These are phyloP conservation scores for Linanthus parryae DNA, from an alignment of 148 eudicot genomes.

Conservation along the genomic window DNA sequence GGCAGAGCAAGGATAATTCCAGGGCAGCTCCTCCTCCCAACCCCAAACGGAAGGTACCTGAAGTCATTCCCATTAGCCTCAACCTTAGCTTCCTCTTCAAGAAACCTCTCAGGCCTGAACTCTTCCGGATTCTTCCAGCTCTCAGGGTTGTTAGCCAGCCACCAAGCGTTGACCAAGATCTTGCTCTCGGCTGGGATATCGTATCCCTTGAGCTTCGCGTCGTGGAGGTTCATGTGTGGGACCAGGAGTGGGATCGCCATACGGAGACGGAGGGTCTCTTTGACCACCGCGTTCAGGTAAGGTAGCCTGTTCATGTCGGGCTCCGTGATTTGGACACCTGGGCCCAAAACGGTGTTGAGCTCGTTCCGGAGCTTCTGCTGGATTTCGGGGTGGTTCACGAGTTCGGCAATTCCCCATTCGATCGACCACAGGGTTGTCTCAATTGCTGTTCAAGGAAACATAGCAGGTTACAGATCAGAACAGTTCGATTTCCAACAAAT, in stretches of 20 bases:
- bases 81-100: conserved; percentile 71
- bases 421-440: conserved; percentile 83
- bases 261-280: conserved; percentile 65
- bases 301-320: conserved; percentile 56
- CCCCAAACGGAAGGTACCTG: conserved; percentile 68
- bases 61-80: conserved; percentile 77
- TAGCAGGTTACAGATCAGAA: too few relatives aligned
- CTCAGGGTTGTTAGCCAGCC: conserved; percentile 71
- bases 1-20: conserved; percentile 77
- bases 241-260: conserved; percentile 76
- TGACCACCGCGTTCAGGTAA: conserved; percentile 70
- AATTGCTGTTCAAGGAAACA: conserved; percentile 35
- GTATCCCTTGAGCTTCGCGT: conserved; percentile 51
- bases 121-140: conserved; percentile 72
- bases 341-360: conserved; percentile 52
- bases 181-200: conserved; percentile 84
- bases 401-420: conserved; percentile 78
- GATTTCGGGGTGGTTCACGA: conserved; percentile 67
- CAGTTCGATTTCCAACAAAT: too few relatives aligned
- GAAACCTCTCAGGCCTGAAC: conserved; percentile 74
- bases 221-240: conserved; percentile 81
- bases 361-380: conserved; percentile 54
- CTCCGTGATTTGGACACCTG: conserved; percentile 50
- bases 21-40: conserved; percentile 79
- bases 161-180: conserved; percentile 73